A percentile compares a stretch with the other conserved stretches of the same genome.
These are phyloP conservation scores for Neurospora hispaniola DNA, from an alignment of 495 filamentous ascomycete species.

Conservation along the genomic window DNA sequence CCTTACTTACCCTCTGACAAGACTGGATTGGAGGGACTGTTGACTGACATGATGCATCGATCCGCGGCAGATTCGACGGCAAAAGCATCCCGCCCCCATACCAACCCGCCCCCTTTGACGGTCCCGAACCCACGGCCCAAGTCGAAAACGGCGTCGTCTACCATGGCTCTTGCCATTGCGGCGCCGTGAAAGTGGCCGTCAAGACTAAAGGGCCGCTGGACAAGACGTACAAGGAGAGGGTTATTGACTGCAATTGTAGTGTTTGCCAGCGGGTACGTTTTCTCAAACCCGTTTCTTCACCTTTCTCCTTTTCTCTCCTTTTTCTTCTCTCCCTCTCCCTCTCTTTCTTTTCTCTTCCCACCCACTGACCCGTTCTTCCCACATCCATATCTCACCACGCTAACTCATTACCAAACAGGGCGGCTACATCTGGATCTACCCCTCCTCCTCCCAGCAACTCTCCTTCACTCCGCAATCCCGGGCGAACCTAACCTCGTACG, in stretches of 20 bases:
- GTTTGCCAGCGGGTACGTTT: constrained; percentile 29
- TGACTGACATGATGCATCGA: neutral
- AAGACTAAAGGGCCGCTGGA: constrained; percentile 25
- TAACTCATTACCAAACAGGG: constrained; percentile 2
- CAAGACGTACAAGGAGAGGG: constrained; percentile 10
- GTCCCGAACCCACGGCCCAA: constrained; percentile 25
- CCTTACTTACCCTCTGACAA: too few species aligned
- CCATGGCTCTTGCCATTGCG: constrained; percentile 43
- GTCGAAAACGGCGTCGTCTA: constrained; percentile 31
- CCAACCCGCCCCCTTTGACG: constrained; percentile 24
- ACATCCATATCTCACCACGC: too few species aligned
- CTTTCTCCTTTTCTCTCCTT: neutral
- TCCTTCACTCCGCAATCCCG: constrained; percentile 24
- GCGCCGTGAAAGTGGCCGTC: constrained; percentile 32
- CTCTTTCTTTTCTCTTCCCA: too few species aligned
- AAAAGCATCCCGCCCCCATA: constrained; percentile 18
- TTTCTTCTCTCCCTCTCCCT: neutral
- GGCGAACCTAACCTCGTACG: constrained; percentile 24
- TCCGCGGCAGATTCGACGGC: constrained; percentile 26
- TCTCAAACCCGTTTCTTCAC: neutral
- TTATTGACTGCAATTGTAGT: constrained; percentile 36
- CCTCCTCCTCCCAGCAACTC: constrained; percentile 4
- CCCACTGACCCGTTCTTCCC: too few species aligned
- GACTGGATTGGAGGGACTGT: too few species aligned
- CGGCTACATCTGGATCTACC: constrained; percentile 29